Conservation (phyloP, 305 asterid genomes). For the Fraxinus angustifolia region DNA sequence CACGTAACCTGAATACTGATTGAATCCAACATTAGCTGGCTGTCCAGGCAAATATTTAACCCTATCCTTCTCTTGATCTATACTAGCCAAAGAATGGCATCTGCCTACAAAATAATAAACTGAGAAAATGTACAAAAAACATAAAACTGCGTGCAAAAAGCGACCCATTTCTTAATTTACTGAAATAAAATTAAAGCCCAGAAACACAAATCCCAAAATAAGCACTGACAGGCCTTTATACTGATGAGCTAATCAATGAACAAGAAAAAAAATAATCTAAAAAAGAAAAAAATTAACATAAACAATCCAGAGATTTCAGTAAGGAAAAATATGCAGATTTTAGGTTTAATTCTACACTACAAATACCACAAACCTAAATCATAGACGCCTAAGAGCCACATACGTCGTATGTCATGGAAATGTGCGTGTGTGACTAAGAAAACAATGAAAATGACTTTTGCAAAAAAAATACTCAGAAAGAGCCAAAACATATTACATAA, state of each 20-base stretch:
- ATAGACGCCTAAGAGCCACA: slow-evolving; percentile 26
- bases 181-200: slow-evolving; percentile 17
- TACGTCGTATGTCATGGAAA: slow-evolving; percentile 27
- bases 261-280: slow-evolving; percentile 11
- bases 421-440: background rate
- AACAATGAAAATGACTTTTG: slow-evolving; percentile 24
- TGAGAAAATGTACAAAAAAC: slow-evolving; percentile 32
- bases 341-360: slow-evolving; percentile 10
- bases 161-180: slow-evolving; percentile 40
- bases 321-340: slow-evolving; percentile 30
- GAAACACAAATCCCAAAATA: slow-evolving; percentile 24
- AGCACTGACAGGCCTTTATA: slow-evolving; percentile 21
- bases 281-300: slow-evolving; percentile 24
- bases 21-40: slow-evolving; percentile 61
- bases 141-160: slow-evolving; percentile 13
- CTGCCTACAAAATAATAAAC: slow-evolving; percentile 41
- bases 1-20: slow-evolving; percentile 82
- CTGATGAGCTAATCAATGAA: slow-evolving; percentile 17
- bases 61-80: slow-evolving; percentile 71
- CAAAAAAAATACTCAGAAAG: background rate
- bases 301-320: slow-evolving; percentile 29
- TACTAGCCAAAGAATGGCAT: slow-evolving; percentile 38
- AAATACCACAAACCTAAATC: background rate
- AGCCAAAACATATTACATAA: background rate
- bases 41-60: slow-evolving; percentile 72